These are phyloP conservation scores for Zoysia pacifica DNA, from an alignment of 176 grass and related monocot genomes.

Conservation along the genomic window DNA sequence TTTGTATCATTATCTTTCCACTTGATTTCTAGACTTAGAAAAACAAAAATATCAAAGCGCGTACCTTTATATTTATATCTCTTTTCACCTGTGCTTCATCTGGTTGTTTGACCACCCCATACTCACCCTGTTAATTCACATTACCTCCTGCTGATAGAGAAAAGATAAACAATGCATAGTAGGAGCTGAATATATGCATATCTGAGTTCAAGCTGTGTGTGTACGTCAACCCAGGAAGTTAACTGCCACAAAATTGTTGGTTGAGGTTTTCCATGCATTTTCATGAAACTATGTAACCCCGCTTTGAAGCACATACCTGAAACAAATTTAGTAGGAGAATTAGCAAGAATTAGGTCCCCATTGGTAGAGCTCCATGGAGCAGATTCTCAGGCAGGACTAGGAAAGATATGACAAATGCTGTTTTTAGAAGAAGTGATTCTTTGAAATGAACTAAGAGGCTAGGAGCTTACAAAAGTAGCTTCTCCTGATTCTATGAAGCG, in stretches of 20 bases:
- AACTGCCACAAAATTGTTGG: not conserved
- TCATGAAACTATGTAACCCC: not conserved
- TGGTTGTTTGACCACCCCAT: not conserved
- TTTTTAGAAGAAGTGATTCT: no score
- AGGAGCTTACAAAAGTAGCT: no score
- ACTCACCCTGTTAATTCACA: conserved; percentile 22
- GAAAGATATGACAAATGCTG: no score
- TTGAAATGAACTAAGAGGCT: no score
- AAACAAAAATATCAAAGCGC: not conserved
- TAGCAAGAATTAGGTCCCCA: no score
- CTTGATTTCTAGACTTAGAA: not conserved
- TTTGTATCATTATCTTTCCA: conserved; percentile 33
- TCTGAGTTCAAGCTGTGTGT: not conserved
- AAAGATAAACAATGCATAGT: not conserved
- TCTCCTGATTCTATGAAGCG: no score
- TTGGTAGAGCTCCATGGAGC: no score
- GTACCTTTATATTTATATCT: not conserved
- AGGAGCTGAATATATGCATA: not conserved
- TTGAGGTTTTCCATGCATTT: conserved; percentile 1
- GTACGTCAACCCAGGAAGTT: not conserved
- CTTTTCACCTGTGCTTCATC: not conserved
- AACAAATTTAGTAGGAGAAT: no score
- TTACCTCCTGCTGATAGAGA: not conserved
- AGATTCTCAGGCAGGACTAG: no score
- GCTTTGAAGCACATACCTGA: not conserved